phyloP scores from a whole-genome alignment of 345 rosid species.

The Rhodomyrtus tomentosa region DNA sequence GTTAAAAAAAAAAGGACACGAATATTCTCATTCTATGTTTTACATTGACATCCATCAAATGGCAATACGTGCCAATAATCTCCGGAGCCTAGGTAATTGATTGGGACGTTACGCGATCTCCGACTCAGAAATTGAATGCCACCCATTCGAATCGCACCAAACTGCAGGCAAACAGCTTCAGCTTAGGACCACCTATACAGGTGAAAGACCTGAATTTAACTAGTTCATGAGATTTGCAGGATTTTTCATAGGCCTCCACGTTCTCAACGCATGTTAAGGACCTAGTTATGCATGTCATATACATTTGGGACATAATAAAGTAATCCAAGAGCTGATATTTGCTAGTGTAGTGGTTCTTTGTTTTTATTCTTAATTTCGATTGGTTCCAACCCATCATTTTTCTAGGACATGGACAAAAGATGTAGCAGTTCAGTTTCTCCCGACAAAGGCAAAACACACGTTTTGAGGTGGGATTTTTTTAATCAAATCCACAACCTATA shows the following conservation, averaged over 20 bases:
- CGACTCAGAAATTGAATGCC: background rate
- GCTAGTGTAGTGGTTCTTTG: background rate
- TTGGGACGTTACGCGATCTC: background rate
- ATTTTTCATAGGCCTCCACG: background rate
- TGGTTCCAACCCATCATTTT: background rate
- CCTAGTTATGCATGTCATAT: background rate
- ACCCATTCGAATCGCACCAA: background rate
- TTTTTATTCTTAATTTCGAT: background rate
- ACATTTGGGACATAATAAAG: background rate
- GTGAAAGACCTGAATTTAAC: accelerated
- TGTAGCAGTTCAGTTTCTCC: background rate
- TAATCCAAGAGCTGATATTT: background rate
- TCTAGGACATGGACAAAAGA: background rate
- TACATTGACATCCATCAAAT: background rate
- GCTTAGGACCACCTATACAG: background rate
- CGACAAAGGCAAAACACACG: background rate
- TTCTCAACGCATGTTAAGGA: background rate
- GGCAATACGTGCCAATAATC: background rate
- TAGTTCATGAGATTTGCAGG: background rate
- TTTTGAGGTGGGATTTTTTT: background rate
- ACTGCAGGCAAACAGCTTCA: background rate
- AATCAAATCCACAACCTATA: background rate
- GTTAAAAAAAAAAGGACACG: too few relatives aligned
- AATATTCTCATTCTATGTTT: background rate
- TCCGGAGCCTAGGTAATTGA: background rate